phyloP scores from a whole-genome alignment of 805 yeast genomes.

The Candida germanica region DNA sequence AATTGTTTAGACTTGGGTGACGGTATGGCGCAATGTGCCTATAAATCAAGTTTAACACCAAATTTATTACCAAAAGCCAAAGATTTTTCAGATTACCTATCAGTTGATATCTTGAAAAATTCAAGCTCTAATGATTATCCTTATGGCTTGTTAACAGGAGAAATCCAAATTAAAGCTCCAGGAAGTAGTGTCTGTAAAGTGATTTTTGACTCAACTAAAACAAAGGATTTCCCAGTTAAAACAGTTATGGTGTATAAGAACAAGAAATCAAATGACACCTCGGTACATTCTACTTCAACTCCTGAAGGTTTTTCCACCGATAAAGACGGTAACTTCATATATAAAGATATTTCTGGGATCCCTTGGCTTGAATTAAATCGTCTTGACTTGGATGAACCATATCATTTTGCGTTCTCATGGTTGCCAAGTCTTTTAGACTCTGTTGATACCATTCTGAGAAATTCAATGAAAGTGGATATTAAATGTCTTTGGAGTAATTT shows the following conservation, averaged over 20 bases:
- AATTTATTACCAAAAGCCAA: constrained; percentile 27
- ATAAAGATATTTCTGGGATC: constrained; percentile 60
- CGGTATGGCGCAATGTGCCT: constrained; percentile 55
- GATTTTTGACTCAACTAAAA: constrained; percentile 43
- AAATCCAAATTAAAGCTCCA: constrained; percentile 52
- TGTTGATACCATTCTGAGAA: constrained; percentile 19
- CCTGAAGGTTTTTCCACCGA: constrained; percentile 48
- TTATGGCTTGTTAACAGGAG: constrained; percentile 66
- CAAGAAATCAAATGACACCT: constrained; percentile 17
- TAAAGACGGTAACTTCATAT: constrained; percentile 42
- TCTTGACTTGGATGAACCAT: constrained; percentile 54
- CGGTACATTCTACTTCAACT: constrained; percentile 14
- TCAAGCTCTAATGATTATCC: constrained; percentile 46
- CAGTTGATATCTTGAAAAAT: constrained; percentile 49
- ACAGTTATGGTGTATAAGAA: constrained; percentile 50
- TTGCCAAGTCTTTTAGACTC: constrained; percentile 54
- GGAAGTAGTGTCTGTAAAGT: constrained; percentile 66
- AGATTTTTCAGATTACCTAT: constrained; percentile 42
- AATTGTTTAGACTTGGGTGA: constrained; percentile 35
- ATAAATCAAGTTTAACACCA: constrained; percentile 49
- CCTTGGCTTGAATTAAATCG: constrained; percentile 63
- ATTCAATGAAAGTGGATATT: constrained; percentile 52
- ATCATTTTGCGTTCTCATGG: constrained; percentile 73
- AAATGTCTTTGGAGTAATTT: constrained; percentile 81
- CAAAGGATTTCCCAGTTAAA: constrained; percentile 57